These are phyloP conservation scores for Aspergillus pseudoglaucus DNA, from an alignment of 2,329 filamentous ascomycete genomes.

Conservation along the genomic window DNA sequence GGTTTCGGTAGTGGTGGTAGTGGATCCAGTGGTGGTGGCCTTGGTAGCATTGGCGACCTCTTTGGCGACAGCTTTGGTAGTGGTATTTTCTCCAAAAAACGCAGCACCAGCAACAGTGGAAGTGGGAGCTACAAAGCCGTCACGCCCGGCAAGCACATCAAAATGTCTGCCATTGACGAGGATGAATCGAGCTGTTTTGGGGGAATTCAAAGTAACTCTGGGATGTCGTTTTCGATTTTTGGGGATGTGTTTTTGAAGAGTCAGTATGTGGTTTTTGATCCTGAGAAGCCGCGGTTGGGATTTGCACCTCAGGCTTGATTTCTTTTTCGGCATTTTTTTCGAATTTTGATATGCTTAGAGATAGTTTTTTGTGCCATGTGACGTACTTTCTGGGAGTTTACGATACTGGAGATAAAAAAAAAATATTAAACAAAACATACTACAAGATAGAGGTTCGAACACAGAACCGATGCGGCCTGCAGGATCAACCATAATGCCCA, in stretches of 20 bases:
- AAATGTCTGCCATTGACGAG: slow-evolving; percentile 41
- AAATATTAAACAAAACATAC: no score
- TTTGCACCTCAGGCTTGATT: slow-evolving; percentile 36
- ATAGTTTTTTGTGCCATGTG: no score
- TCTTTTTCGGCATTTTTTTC: not conserved
- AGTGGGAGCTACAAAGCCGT: slow-evolving; percentile 41
- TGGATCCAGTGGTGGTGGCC: not conserved
- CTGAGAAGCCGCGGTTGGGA: slow-evolving; percentile 42
- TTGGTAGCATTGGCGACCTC: not conserved
- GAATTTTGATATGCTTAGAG: no score
- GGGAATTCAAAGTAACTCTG: slow-evolving; percentile 60
- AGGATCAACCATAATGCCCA: no score
- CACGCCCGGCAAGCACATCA: slow-evolving; percentile 51
- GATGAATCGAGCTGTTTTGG: slow-evolving; percentile 58
- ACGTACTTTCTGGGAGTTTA: no score
- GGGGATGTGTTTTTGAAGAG: slow-evolving; percentile 76
- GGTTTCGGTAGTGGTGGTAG: not conserved
- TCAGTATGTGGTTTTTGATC: slow-evolving; percentile 67
- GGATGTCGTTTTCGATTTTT: slow-evolving; percentile 61
- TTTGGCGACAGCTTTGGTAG: not conserved
- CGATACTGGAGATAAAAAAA: no score
- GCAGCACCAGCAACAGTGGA: not conserved
- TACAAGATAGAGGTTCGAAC: no score
- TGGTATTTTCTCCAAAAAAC: not conserved
- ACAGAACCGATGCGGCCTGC: no score